These are phyloP conservation scores for Exophiala sp. DNA, from an alignment of 2,329 filamentous ascomycete species.

Conservation along the genomic window DNA sequence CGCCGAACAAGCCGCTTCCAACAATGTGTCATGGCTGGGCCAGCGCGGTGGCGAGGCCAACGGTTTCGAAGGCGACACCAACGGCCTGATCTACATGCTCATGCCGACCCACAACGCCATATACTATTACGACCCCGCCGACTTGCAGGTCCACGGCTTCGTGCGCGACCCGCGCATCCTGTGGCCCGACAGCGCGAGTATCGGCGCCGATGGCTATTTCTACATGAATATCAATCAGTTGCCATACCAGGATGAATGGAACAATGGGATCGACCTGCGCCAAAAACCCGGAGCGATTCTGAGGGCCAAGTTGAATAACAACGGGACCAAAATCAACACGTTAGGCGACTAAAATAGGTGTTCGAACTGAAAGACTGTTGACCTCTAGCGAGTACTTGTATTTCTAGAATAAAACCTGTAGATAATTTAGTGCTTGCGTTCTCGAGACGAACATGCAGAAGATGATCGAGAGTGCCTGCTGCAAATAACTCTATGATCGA, in stretches of 20 bases:
- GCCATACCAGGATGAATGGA: slow-evolving; percentile 48
- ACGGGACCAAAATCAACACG: slow-evolving; percentile 37
- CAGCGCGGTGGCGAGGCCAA: slow-evolving; percentile 46
- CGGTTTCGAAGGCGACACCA: slow-evolving; percentile 44
- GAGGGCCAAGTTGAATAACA: slow-evolving; percentile 41
- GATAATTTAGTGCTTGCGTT: no score
- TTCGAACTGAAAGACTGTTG: no score
- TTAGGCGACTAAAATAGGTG: no score
- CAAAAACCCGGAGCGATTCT: slow-evolving; percentile 45
- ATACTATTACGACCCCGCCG: slow-evolving; percentile 43
- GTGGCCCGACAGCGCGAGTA: slow-evolving; percentile 43
- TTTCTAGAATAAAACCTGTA: no score
- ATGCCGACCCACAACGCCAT: slow-evolving; percentile 48
- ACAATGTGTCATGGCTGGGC: slow-evolving; percentile 47
- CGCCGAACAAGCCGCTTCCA: slow-evolving; percentile 40
- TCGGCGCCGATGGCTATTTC: slow-evolving; percentile 44
- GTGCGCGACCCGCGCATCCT: slow-evolving; percentile 44
- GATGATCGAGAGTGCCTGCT: no score
- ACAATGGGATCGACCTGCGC: slow-evolving; percentile 43
- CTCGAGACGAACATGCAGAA: no score
- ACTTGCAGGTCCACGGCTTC: slow-evolving; percentile 37
- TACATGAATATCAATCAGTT: slow-evolving; percentile 52
- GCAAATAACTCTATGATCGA: no score
- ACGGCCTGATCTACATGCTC: slow-evolving; percentile 46
- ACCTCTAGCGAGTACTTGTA: no score